Evolutionary conservation across 129 eudicot species (phyloP), one percentile per base, ranked within the genome.

Genomic region (Centaurea solstitialis): DNA sequence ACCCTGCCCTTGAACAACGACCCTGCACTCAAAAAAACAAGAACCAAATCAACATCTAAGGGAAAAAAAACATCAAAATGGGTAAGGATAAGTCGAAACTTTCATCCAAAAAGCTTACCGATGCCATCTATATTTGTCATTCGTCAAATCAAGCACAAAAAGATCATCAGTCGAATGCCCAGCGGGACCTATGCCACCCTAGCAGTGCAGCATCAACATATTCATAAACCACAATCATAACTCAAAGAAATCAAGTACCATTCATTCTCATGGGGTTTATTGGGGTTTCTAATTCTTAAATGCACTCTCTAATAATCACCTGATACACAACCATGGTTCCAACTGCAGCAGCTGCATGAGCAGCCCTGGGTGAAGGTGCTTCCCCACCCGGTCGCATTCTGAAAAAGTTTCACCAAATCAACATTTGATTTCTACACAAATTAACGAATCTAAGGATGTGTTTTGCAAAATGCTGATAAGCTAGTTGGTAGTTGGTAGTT

Each of bases 121-220:
- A 68, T 95, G 99, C 99, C 99, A 95, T 84, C 89, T 95, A 84
- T 87, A 95, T 76, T 91, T 93, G 85, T 95, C 99, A 70, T 91
- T 95, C 41, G 92, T 87, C 89, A 91, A 75, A 81, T 95, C 98
- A 20, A 95, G 99, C 83, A 95, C 97, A 62, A 93, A 93, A 38
- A 95, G 89, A 83, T 95, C 99, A 84, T 95, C 99, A 0, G 99
- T 95, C 0, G 99, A 95, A 87, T 91, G 99, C 41, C 99, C 99
- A 64, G 99, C 91, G 18, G 99, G 98, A 79, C 99, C 98, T 81
- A 95, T 95, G 30, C 99, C 99, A 72, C 99, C 99, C 98, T 95
- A 79, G 72, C 83, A 90, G 81, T 68, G 50, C 45, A 86, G 30
- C 74, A 88, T 72, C 81, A 77, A 73, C 72, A 65, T 72, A 68